phyloP scores from a whole-genome alignment of 2,329 filamentous ascomycete species.

The Thermomyces lanuginosus region DNA sequence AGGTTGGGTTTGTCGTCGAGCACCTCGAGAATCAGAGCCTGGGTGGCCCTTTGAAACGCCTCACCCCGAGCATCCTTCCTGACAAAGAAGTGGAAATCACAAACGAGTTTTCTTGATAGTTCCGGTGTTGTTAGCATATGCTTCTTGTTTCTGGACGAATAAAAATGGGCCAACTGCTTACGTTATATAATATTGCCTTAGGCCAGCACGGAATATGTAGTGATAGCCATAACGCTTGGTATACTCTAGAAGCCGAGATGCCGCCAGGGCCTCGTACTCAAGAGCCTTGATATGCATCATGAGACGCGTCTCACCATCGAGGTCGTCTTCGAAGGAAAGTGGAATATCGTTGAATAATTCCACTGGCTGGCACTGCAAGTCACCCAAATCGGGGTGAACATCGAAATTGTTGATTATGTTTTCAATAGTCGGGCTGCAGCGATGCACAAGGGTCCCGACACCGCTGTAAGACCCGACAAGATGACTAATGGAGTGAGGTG shows the following conservation, averaged over 20 bases:
- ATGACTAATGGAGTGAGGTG: constrained; percentile 5
- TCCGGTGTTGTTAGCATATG: too few relatives aligned
- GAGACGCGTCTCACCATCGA: constrained; percentile 6
- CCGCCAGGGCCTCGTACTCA: constrained; percentile 10
- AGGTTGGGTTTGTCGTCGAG: constrained; percentile 10
- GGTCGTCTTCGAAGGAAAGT: constrained; percentile 6
- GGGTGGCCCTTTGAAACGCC: constrained; percentile 7
- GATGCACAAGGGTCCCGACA: constrained; percentile 5
- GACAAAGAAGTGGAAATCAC: constrained; percentile 10
- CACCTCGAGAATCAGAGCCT: constrained; percentile 11
- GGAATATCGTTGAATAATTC: constrained; percentile 9
- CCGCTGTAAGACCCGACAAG: not conserved
- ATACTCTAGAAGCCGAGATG: constrained; percentile 9
- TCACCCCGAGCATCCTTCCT: constrained; percentile 9
- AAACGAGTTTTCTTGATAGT: constrained; percentile 8
- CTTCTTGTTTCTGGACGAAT: not conserved
- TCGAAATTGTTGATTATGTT: constrained; percentile 7
- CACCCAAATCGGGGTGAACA: constrained; percentile 9
- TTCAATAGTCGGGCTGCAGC: constrained; percentile 6
- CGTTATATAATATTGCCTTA: constrained; percentile 14
- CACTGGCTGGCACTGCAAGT: constrained; percentile 12
- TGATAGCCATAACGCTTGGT: constrained; percentile 12
- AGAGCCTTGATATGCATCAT: constrained; percentile 9
- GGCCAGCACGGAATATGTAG: constrained; percentile 12
- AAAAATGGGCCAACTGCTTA: constrained; percentile 6